Evolutionary conservation across 371 early-diverging fungal genomes (phyloP).

Genomic region (Saksenaea vasiformis): DNA sequence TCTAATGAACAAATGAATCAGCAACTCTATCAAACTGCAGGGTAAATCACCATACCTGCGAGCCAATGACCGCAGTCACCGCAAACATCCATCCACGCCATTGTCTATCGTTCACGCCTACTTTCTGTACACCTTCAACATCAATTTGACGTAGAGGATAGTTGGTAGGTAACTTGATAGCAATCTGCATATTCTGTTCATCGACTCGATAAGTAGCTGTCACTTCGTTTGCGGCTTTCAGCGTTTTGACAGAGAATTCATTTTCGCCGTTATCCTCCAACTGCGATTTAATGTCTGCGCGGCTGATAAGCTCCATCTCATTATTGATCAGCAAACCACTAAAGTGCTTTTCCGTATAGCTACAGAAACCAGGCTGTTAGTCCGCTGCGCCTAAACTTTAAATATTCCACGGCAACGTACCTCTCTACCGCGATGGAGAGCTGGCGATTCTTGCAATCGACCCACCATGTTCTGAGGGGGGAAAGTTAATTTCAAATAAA

Average conservation of each 20-base stretch:
- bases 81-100: slow-evolving; percentile 93
- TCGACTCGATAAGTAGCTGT: slow-evolving; percentile 82
- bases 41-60: slow-evolving; percentile 41
- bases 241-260: slow-evolving; percentile 71
- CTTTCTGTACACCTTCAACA: slow-evolving; percentile 78
- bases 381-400: background rate
- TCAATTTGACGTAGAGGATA: slow-evolving; percentile 86
- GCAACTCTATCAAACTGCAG: background rate
- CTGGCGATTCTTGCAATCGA: slow-evolving; percentile 80
- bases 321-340: slow-evolving; percentile 65
- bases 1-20: slow-evolving; percentile 47
- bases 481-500: too few relatives aligned
- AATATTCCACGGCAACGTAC: slow-evolving; percentile 20
- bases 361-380: slow-evolving; percentile 16
- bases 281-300: slow-evolving; percentile 48
- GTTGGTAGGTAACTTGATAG: slow-evolving; percentile 74
- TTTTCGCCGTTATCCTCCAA: slow-evolving; percentile 50
- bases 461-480: slow-evolving; percentile 70
- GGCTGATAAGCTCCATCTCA: slow-evolving; percentile 61
- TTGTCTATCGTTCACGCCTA: slow-evolving; percentile 81
- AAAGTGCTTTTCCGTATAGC: slow-evolving; percentile 74
- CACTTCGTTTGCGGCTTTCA: slow-evolving; percentile 71
- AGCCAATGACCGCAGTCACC: slow-evolving; percentile 74
- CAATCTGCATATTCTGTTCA: slow-evolving; percentile 84
- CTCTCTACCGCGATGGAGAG: slow-evolving; percentile 72